Conservation (phyloP, 2,329 filamentous ascomycete species). For the Cytospora piceae region DNA sequence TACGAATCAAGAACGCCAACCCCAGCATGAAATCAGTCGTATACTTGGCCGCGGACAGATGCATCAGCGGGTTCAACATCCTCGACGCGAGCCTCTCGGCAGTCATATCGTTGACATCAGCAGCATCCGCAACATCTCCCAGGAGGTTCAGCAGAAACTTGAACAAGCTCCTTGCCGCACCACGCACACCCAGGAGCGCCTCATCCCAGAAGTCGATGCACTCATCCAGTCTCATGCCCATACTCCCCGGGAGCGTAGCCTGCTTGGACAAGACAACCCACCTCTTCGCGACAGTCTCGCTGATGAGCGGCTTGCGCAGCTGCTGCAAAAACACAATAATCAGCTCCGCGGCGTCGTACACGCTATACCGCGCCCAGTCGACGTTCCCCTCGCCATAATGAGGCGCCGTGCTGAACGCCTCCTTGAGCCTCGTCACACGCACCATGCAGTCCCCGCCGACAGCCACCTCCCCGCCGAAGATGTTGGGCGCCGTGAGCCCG, state of each 20-base stretch:
- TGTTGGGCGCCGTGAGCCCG: constrained; percentile 41
- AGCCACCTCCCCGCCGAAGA: constrained; percentile 41
- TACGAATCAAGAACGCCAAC: constrained; percentile 49
- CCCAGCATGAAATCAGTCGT: constrained; percentile 48
- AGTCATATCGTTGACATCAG: constrained; percentile 48
- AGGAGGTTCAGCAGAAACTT: constrained; percentile 50
- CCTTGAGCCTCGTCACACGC: constrained; percentile 43
- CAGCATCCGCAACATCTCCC: constrained; percentile 46
- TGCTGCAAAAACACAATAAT: constrained; percentile 45
- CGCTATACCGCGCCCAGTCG: constrained; percentile 42
- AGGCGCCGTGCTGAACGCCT: constrained; percentile 43
- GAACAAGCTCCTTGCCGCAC: constrained; percentile 43
- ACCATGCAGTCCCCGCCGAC: constrained; percentile 37
- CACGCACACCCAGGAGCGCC: constrained; percentile 45
- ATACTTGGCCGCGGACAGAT: constrained; percentile 39
- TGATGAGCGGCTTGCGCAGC: constrained; percentile 45
- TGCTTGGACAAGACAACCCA: constrained; percentile 48
- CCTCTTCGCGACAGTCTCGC: constrained; percentile 44
- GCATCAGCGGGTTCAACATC: constrained; percentile 47
- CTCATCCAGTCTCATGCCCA: constrained; percentile 43
- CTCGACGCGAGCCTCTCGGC: constrained; percentile 46
- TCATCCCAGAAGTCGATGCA: constrained; percentile 54
- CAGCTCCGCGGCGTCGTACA: constrained; percentile 48
- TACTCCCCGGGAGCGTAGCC: constrained; percentile 41
- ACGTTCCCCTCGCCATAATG: constrained; percentile 43